phyloP scores from a whole-genome alignment of 2,329 filamentous ascomycete species.

The Colletotrichum lindemuthianum region DNA sequence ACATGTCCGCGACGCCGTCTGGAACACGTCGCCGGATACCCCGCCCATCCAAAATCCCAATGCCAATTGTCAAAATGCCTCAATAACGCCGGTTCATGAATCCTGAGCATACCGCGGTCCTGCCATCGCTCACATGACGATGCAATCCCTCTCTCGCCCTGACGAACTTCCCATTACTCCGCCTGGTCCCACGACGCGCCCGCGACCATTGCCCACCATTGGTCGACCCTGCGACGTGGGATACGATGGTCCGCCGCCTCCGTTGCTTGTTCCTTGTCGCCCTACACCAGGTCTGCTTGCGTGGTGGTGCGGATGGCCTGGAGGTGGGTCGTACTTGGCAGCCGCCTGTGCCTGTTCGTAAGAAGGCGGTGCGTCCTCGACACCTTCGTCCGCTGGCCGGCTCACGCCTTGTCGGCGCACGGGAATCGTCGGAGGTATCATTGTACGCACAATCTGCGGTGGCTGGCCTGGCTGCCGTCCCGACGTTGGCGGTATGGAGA shows the following conservation, averaged over 20 bases:
- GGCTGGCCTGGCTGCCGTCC: constrained; percentile 34
- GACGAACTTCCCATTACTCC: constrained; percentile 27
- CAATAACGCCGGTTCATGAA: constrained; percentile 22
- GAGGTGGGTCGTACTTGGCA: constrained; percentile 61
- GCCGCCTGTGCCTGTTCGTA: constrained; percentile 67
- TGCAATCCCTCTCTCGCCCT: constrained; percentile 50
- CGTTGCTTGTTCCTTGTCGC: constrained; percentile 12
- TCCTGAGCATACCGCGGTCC: background rate
- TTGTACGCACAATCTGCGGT: constrained; percentile 55
- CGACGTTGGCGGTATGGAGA: constrained; percentile 4
- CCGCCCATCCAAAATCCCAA: constrained; percentile 2
- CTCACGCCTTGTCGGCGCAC: constrained; percentile 50
- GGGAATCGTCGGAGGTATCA: constrained; percentile 54
- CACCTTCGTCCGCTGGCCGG: constrained; percentile 49
- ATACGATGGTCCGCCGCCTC: constrained; percentile 25
- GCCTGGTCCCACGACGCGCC: constrained; percentile 27
- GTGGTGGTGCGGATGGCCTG: constrained; percentile 61
- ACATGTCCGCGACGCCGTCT: no score
- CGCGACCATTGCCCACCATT: constrained; percentile 29
- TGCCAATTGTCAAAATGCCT: background rate
- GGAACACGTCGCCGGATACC: background rate
- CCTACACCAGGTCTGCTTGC: constrained; percentile 48
- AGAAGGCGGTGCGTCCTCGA: constrained; percentile 65
- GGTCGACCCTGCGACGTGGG: constrained; percentile 19
- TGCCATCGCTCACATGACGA: constrained; percentile 55